Evolutionary conservation across 148 eudicot genomes (phyloP), one percentile per base, ranked within the genome.

Genomic region (Beta vulgaris): DNA sequence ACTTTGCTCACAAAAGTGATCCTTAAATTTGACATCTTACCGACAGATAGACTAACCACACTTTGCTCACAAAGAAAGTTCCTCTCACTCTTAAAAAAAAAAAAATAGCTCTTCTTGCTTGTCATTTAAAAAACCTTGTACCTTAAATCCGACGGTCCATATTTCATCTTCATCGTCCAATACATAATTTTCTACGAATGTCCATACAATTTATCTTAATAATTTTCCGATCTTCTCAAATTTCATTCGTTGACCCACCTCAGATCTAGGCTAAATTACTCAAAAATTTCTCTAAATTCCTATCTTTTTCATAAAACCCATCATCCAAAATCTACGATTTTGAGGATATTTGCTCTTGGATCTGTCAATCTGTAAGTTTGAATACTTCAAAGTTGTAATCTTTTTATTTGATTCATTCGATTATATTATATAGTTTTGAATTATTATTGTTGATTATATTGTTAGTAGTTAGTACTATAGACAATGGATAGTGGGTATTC

Each of bases 401-500:
- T 73, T 36, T 61, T 10, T 9, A 9, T 28, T 63, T 63, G 35
- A 63, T 57, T 40, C 9, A 21, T 42, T 49, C 51, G 2, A 40
- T 59, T 59, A 0, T 16, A 16, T 62, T 21, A 23, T 18, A 1
- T 39, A 58, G 3, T 1, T 73, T 19, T 49, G 7, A 3, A 63
- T 66, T 66, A 37, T 12, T 39, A 2, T 62, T 64, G 69, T 14
- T 58, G 2, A 39, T 23, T 59, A 7, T 39, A n/a, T n/a, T n/a
- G 25, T 2, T 58, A 10, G 11, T 58, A 25, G 34, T 58, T 36
- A 42, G 18, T 57, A 37, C 25, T 34, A 62, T 37, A 49, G 34
- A 49, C 29, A 62, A 87, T 89, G 87, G 76, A 79, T 58, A 86
- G 72, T 46, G 82, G 81, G 70, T 88, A 88, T 80, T 73, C 89